phyloP scores from a whole-genome alignment of 2,329 filamentous ascomycete species.

The Colletotrichum brevisporum region DNA sequence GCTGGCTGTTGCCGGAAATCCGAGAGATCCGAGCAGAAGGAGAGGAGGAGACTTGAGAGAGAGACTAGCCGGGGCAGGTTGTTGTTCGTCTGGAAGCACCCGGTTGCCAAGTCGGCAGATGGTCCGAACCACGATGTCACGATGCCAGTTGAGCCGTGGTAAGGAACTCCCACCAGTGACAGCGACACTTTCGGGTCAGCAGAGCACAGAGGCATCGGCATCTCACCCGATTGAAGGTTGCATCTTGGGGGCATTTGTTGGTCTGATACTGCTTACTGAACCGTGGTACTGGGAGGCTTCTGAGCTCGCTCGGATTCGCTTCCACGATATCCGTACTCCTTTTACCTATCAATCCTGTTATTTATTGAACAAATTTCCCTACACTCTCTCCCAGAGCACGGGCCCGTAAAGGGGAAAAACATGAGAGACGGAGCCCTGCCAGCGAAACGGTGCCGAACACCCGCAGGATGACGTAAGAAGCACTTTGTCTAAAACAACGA shows the following conservation, averaged over 20 bases:
- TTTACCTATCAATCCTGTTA: no score
- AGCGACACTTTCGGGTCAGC: slow-evolving; percentile 12
- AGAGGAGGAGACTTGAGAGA: background rate
- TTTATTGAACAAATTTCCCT: no score
- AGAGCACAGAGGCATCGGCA: background rate
- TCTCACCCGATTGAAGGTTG: slow-evolving; percentile 5
- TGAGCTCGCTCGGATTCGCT: no score
- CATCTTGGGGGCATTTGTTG: no score
- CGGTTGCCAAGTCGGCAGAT: slow-evolving; percentile 25
- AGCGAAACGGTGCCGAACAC: slow-evolving; percentile 1
- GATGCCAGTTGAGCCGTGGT: background rate
- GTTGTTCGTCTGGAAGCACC: background rate
- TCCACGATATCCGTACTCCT: no score
- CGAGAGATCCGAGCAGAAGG: background rate
- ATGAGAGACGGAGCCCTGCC: slow-evolving; percentile 1
- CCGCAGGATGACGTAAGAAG: slow-evolving; percentile 14
- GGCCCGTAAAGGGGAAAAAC: background rate
- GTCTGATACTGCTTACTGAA: no score
- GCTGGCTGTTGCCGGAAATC: background rate
- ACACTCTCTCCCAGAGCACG: background rate
- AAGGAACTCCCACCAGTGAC: slow-evolving; percentile 23
- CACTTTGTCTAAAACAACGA: slow-evolving; percentile 15
- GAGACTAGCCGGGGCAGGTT: background rate
- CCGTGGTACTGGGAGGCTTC: no score
- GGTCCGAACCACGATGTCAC: slow-evolving; percentile 24